These are phyloP conservation scores for Colletotrichum sp. DNA, from an alignment of 2,329 filamentous ascomycete species.

Conservation along the genomic window DNA sequence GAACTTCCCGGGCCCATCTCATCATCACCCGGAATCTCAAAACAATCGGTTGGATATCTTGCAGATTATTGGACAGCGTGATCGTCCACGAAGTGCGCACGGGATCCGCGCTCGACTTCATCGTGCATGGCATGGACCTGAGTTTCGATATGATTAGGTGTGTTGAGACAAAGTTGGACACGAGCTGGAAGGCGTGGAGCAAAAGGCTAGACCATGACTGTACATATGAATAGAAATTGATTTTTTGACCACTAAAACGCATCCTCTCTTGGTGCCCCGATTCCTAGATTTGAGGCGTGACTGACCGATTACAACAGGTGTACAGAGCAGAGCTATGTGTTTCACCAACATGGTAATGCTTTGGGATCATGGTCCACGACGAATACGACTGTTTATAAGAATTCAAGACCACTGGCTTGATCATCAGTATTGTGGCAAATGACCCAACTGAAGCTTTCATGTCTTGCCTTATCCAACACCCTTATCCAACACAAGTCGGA, in stretches of 20 bases:
- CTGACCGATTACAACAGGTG: background rate
- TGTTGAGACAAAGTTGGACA: background rate
- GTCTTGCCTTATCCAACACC: background rate
- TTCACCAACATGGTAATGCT: background rate
- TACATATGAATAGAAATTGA: too few species aligned
- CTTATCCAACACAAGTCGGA: background rate
- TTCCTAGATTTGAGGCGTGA: background rate
- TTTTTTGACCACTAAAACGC: background rate
- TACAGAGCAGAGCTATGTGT: background rate
- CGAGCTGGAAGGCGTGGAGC: background rate
- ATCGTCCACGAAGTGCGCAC: background rate
- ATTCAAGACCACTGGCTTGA: background rate
- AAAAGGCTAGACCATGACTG: too few species aligned
- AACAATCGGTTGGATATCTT: background rate
- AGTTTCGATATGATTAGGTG: background rate
- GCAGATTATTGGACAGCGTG: background rate
- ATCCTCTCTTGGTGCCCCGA: background rate
- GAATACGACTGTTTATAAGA: rapidly evolving
- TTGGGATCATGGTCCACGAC: background rate
- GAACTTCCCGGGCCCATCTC: background rate
- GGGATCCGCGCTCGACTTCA: background rate
- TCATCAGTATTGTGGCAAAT: background rate
- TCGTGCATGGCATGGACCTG: background rate
- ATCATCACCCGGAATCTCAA: background rate
- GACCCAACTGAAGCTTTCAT: background rate